Conservation (phyloP, 2,329 filamentous ascomycete species). For the Neonectria sp. region DNA sequence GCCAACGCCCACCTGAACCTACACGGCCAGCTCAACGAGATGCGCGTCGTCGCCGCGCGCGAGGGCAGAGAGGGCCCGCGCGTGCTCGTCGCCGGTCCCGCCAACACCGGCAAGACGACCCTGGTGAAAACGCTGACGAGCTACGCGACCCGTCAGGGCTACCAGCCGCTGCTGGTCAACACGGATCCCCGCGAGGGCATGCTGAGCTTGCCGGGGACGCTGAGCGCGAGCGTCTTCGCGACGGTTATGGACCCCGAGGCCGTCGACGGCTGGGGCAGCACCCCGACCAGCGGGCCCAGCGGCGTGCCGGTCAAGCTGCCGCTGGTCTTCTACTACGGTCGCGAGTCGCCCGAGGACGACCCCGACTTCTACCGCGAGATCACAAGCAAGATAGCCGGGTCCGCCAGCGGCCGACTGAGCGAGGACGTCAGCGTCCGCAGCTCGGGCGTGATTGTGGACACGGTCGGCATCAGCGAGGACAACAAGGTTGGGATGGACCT, state of each 20-base stretch:
- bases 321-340: conserved; percentile 90
- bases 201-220: conserved; percentile 82
- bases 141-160: conserved; percentile 82
- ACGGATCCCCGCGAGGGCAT: conserved; percentile 86
- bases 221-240: conserved; percentile 90
- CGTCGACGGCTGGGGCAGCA: conserved; percentile 90
- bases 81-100: conserved; percentile 86
- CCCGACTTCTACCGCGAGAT: conserved; percentile 80
- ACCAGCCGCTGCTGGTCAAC: conserved; percentile 87
- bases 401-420: conserved; percentile 82
- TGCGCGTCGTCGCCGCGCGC: conserved; percentile 74
- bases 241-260: conserved; percentile 86
- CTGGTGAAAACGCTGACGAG: conserved; percentile 82
- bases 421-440: conserved; percentile 80
- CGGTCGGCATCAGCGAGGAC: conserved; percentile 77
- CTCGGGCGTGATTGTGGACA: conserved; percentile 89
- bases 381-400: conserved; percentile 82
- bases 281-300: conserved; percentile 91
- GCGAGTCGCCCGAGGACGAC: conserved; percentile 80
- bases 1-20: conserved; percentile 87
- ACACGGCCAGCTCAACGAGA: conserved; percentile 86
- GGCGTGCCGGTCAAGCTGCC: conserved; percentile 92
- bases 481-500: conserved; percentile 80
- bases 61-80: conserved; percentile 75
- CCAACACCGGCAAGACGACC: conserved; percentile 87